Evolutionary conservation across 768 basidiomycete genomes (phyloP), one percentile per base, ranked within the genome.

Genomic region (Leccinellum luteum): DNA sequence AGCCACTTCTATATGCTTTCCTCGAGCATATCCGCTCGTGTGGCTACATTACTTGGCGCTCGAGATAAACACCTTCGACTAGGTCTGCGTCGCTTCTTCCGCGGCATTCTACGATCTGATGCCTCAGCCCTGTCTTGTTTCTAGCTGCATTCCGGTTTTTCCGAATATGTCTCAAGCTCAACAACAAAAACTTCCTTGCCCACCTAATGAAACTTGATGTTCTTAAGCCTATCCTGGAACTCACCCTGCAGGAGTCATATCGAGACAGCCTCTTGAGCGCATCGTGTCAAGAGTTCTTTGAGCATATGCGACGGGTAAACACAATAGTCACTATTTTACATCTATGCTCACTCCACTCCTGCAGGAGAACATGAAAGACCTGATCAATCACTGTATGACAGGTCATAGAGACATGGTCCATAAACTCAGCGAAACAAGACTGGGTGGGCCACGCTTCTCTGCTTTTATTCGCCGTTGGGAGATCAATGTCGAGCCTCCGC

Each of bases 231-330:
- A 85, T 98, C 54, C 76, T 98, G 56, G 87, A 92, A 59, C 76
- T 97, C 58, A 88, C 92, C n/a, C 68, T 88, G 28, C 82, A 84
- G 59, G 95, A 97, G 73, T 89, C 90, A 32, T 77, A 81, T 53
- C 81, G 92, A 57, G 97, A 99, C 72, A 99, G 95, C 74, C 80
- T 99, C 59, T 77, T 99, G 54, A 91, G 89, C 65, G 94, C 94
- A 65, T 92, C 94, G 38, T 98, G 94, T 78, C 89, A 97, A 71
- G 97, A 98, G 71, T 90, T 91, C 61, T 94, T 98, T 66, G 97
- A 99, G 65, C 82, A 84, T 63, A 90, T 98, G 73, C 86, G 94
- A 54, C 82, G 85, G 76, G 94, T 95, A 60, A 60, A 83, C 73
- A 19, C n/a, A 15, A 35, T 48, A 23, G 17, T 34, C 14, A 48